Evolutionary conservation across 495 filamentous ascomycete genomes (phyloP), one percentile per base, ranked within the genome.

Genomic region (Xylaria sp.): DNA sequence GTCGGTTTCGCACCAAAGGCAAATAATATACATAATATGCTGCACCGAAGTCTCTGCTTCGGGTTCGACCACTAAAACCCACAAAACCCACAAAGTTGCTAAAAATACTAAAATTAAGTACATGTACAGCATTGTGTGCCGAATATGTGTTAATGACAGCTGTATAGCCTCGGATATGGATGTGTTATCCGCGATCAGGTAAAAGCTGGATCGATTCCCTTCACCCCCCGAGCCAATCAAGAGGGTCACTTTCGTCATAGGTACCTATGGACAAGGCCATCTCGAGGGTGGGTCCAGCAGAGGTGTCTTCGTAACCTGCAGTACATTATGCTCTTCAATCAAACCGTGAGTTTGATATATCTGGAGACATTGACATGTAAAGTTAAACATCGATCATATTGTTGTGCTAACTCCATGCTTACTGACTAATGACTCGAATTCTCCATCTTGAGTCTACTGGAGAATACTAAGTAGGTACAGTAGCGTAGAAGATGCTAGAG

Each of bases 131-230:
- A 29, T n/a, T n/a, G n/a, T n/a, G n/a, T 15, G 26, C 53, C 37
- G 21, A 41, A 43, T 11, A 12, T 35, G 66, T 17, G 44, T 31
- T 31, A 14, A 40, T 37, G 50, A 67, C 48, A 55, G 21, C 53
- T 48, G 15, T 24, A 52, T 33, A 59, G 53, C 53, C 67, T 61
- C 43, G 43, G 57, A 26, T 61, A 69, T 61, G 31, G 67, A 61
- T 61, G 21, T 58, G 55, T 50, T 59, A 48, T 59, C 67, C 67
- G 43, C 55, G 67, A 69, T 61, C 58, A 31, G 55, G 67, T 61
- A 59, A 58, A 68, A 55, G 55, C 44, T 69, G 67, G 67, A 61
- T 69, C 67, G 67, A 48, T 69, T 43, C 55, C 44, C 17, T 62
- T 52, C 53, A 41, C 12, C 29, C 43, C 21, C 40, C 17, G 44